Base-by-base conservation (phyloP, 345 rosid genomes). In the Rhodamnia rubescens region DNA sequence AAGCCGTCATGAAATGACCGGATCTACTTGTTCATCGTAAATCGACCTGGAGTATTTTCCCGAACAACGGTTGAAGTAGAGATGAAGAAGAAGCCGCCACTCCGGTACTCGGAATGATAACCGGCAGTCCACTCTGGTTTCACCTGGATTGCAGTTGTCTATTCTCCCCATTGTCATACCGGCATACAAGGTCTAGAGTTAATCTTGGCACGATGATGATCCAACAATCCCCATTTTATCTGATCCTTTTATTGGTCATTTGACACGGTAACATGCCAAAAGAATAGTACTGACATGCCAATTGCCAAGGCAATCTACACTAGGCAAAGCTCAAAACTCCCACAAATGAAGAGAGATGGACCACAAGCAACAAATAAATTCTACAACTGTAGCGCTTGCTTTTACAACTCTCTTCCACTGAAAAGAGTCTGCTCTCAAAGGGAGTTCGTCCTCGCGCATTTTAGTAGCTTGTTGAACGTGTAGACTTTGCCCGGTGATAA, bases 401-500 rank as follows among this genome's bases (percentile, higher is more conserved):
- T 51, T 36, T 21, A 22, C 42, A 53, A 20, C 42, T 29, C 74
- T 29, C 21, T 61, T 61, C 42, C 13, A 21, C 55, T 53, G 44
- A 53, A 3, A 55, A 29, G 54, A 51, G 42, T 24, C 24, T 2
- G 11, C 36, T 53, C 81, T 85, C 81, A 85, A 44, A 89, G 69
- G 36, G 86, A 44, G 74, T n/a, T 54, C 53, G 90, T 90, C 90
- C 90, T 91, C 26, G 91, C 84, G 89, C 96, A 94, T 87, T 58
- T 89, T 75, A 96, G 90, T 85, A 78, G 87, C 84, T 83, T 80
- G 88, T 94, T 92, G 90, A 89, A 97, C 11, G 93, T 92, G 91
- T 93, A 92, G 40, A 91, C 85, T 86, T 81, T 92, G 85, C 93
- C 95, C 13, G 92, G 89, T 12, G 89, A 88, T 87, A 97, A 82